phyloP scores from a whole-genome alignment of 2,329 filamentous ascomycete genomes.

The Talaromyces sp. region DNA sequence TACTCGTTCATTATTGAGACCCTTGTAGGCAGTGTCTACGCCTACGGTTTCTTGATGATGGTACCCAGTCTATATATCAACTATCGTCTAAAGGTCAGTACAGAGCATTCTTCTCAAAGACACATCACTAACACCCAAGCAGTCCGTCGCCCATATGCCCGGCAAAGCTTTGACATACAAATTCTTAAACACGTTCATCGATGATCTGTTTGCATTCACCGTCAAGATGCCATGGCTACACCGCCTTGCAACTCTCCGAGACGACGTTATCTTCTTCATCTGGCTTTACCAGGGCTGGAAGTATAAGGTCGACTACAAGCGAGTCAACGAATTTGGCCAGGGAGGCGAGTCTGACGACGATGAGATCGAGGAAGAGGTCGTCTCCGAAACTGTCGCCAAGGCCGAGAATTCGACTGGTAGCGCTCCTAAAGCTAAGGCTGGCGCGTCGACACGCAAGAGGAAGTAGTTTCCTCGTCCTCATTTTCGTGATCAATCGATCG shows the following conservation, averaged over 20 bases:
- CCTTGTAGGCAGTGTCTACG: slow-evolving; percentile 91
- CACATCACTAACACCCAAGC: slow-evolving; percentile 13
- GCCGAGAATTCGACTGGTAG: slow-evolving; percentile 15
- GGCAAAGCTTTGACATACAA: slow-evolving; percentile 96
- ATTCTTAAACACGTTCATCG: slow-evolving; percentile 97
- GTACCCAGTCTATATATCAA: slow-evolving; percentile 97
- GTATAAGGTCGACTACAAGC: slow-evolving; percentile 84
- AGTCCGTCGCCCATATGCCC: slow-evolving; percentile 89
- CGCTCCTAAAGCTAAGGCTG: slow-evolving; percentile 23
- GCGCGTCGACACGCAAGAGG: slow-evolving; percentile 27
- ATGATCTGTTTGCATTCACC: slow-evolving; percentile 96
- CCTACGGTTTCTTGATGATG: slow-evolving; percentile 99
- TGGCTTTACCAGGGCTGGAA: slow-evolving; percentile 93
- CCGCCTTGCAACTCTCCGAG: slow-evolving; percentile 81
- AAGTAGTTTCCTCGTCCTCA: slow-evolving; percentile 19
- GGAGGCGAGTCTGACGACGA: slow-evolving; percentile 82
- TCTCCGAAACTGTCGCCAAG: slow-evolving; percentile 11
- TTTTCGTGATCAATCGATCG: neutral
- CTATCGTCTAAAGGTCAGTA: slow-evolving; percentile 77
- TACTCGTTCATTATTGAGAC: slow-evolving; percentile 95
- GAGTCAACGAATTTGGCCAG: slow-evolving; percentile 97
- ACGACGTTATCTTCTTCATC: slow-evolving; percentile 97
- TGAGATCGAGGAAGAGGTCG: slow-evolving; percentile 45
- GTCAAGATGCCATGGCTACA: slow-evolving; percentile 99
- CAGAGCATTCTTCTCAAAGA: neutral